Evolutionary conservation across 257 asterid genomes (phyloP).

Genomic region (Ajuga chamaepitys): DNA sequence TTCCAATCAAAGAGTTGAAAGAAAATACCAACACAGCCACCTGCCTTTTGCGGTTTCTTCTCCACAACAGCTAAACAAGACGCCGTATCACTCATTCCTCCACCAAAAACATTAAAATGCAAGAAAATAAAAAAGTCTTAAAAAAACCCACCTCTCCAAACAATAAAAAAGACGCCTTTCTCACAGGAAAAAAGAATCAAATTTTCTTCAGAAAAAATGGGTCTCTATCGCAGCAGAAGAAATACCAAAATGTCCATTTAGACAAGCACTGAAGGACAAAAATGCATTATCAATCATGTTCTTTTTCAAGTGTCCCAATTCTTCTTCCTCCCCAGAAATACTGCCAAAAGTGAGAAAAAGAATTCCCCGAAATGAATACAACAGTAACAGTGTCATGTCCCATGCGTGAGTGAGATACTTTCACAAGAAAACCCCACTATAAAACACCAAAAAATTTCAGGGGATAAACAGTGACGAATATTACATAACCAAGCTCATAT

Average conservation of each 20-base stretch:
- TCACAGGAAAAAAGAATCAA: constrained; percentile 19
- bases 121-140: background rate
- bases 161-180: constrained; percentile 16
- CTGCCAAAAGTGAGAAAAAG: constrained; percentile 13
- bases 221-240: constrained; percentile 3
- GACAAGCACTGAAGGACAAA: constrained; percentile 17
- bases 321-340: constrained; percentile 10
- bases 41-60: constrained; percentile 68
- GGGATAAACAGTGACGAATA: constrained; percentile 17
- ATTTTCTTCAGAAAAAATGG: constrained; percentile 14
- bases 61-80: constrained; percentile 64
- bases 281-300: background rate
- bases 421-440: constrained; percentile 33
- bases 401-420: constrained; percentile 30
- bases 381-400: constrained; percentile 24
- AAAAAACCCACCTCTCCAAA: constrained; percentile 15
- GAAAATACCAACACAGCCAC: constrained; percentile 90
- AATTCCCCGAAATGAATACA: constrained; percentile 16
- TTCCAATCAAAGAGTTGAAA: constrained; percentile 92
- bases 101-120: constrained; percentile 1
- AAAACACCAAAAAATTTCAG: constrained; percentile 15
- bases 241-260: constrained; percentile 11
- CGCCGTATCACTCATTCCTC: constrained; percentile 53
- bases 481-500: constrained; percentile 14
- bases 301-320: constrained; percentile 16